Conservation (phyloP, 164 flowering plant genomes). For the Euptelea pleiosperma region DNA sequence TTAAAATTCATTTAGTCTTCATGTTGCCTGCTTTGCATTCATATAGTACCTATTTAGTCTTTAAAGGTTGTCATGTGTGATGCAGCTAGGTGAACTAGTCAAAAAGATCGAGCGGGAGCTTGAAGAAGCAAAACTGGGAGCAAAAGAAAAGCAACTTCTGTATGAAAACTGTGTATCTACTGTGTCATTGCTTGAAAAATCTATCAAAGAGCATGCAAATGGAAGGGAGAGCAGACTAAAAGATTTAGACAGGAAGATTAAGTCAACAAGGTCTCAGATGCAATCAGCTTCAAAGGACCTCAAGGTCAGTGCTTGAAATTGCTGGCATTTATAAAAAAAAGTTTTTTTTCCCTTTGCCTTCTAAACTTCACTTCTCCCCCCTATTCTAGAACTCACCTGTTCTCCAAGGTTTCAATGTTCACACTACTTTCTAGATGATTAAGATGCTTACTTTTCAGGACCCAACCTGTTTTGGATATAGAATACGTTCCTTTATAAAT, state of each 20-base stretch:
- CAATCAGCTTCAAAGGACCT: constrained; percentile 78
- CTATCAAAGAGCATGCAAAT: constrained; percentile 67
- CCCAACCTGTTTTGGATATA: too few relatives aligned
- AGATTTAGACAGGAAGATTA: constrained; percentile 72
- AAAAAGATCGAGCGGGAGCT: constrained; percentile 78
- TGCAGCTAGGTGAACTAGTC: constrained; percentile 75
- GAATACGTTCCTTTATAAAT: too few relatives aligned
- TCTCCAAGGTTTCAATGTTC: too few relatives aligned
- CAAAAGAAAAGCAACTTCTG: constrained; percentile 50
- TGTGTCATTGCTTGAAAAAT: constrained; percentile 65
- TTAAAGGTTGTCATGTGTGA: constrained; percentile 9
- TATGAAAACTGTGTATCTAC: constrained; percentile 46
- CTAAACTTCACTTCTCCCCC: background rate
- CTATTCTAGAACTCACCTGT: too few relatives aligned
- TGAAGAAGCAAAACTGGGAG: constrained; percentile 56
- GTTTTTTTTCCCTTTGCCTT: background rate
- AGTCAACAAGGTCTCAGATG: constrained; percentile 59
- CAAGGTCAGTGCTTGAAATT: constrained; percentile 45
- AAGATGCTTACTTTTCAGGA: too few relatives aligned
- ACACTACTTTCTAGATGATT: too few relatives aligned
- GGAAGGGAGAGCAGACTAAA: constrained; percentile 67
- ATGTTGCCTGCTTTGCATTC: constrained; percentile 1
- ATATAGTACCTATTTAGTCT: background rate
- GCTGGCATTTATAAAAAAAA: background rate
- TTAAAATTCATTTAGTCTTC: background rate